A percentile compares a stretch with the other conserved stretches of the same genome.
Evolutionary conservation across 148 eudicot species (phyloP).

Genomic region (Camellia japonica): DNA sequence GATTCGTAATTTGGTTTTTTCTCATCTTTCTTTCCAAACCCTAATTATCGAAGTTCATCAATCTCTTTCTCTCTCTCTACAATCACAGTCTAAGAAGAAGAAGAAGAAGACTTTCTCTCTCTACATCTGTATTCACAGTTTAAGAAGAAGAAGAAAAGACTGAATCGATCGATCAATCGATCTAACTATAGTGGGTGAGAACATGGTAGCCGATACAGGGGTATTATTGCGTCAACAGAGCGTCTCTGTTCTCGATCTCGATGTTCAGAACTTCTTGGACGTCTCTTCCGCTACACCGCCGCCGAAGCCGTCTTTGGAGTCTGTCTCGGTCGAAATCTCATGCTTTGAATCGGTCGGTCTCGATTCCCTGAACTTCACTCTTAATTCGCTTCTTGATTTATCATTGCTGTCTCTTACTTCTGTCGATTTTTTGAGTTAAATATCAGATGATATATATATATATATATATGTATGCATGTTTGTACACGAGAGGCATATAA

Average conservation of each 20-base stretch:
- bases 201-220: constrained; percentile 24
- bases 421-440: neutral
- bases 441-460: neutral
- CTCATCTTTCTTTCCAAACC: neutral
- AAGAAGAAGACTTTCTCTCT: neutral
- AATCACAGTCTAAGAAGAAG: neutral
- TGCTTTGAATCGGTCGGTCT: constrained; percentile 31
- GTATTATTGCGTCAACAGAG: constrained; percentile 1
- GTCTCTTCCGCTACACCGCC: neutral
- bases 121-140: neutral
- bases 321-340: constrained; percentile 26
- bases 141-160: neutral
- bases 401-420: neutral
- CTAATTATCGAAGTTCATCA: neutral
- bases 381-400: neutral
- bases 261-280: constrained; percentile 14
- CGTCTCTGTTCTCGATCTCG: constrained; percentile 21
- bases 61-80: neutral
- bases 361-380: neutral
- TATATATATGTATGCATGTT: too few relatives aligned
- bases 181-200: neutral
- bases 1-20: neutral
- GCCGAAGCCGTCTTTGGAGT: neutral
- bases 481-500: neutral
- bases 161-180: neutral